Base-by-base conservation (phyloP, 2,329 filamentous ascomycete genomes). In the Camptophora hylomeconis region DNA sequence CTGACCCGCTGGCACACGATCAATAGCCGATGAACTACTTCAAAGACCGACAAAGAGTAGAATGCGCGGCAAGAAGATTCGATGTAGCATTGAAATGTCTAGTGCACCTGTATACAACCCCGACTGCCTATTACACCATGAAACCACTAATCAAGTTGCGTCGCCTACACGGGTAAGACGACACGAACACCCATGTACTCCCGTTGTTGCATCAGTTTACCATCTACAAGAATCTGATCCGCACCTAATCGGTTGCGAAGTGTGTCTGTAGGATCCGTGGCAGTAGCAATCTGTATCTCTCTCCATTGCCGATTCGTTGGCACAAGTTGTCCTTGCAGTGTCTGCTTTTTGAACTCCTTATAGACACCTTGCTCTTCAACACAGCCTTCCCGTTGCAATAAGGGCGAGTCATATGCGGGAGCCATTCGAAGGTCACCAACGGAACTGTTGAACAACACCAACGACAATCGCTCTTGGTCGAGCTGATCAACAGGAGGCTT, bases 121-220 rank as follows among this genome's bases (percentile, higher is more conserved):
- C n/a, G n/a, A n/a, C n/a, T n/a, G n/a, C n/a, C n/a, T n/a, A n/a
- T n/a, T n/a, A n/a, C n/a, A n/a, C n/a, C n/a, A n/a, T n/a, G n/a
- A n/a, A n/a, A n/a, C n/a, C n/a, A n/a, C n/a, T n/a, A n/a, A n/a
- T n/a, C n/a, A n/a, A n/a, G n/a, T n/a, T n/a, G n/a, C n/a, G n/a
- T n/a, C n/a, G 5, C 15, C 19, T 28, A 61, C 13, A 61, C 58
- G 3, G 58, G 58, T 23, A 61, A 39, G 4, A 61, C 45, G 18
- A 62, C 57, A 40, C 58, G 59, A 22, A 62, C 52, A 13, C 58
- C 58, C 56, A 62, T 60, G 28, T 60, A 61, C 31, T 61, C 57
- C 23, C 56, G 41, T 34, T 62, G 57, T 17, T 60, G 54, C 57
- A 61, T 60, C 7, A 61, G 38, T 42, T 60, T 61, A 21, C 58